Percentiles rank a stretch among this genome's conserved stretches.
Conservation (phyloP, 352 stramenopile species). For the Pythium sukuiense region DNA sequence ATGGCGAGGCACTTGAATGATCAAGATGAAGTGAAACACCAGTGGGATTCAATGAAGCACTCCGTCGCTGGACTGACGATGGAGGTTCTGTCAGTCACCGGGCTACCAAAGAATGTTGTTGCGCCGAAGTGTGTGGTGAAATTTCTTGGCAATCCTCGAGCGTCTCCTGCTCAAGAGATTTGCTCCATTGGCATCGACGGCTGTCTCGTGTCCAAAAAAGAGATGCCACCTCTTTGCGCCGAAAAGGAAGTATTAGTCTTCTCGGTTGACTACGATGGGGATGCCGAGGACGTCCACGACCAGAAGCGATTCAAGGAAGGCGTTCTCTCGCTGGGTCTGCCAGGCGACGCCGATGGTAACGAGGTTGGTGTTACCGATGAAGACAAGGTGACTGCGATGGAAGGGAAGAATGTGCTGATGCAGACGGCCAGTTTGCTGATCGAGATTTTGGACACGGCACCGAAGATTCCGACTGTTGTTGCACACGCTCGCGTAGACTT, state of each 20-base stretch:
- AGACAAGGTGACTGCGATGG: constrained; percentile 1
- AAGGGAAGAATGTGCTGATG: constrained; percentile 32
- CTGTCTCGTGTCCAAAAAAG: constrained; percentile 9
- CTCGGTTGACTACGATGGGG: constrained; percentile 4
- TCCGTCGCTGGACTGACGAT: constrained; percentile 42
- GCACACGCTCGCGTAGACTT: constrained; percentile 58
- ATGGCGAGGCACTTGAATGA: constrained; percentile 40
- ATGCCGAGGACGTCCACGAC: constrained; percentile 31
- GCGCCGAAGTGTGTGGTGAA: constrained; percentile 45
- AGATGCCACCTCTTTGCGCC: background rate
- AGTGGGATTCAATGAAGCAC: constrained; percentile 39
- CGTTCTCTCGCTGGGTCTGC: background rate
- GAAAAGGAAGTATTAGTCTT: constrained; percentile 1
- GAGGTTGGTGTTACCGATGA: constrained; percentile 12
- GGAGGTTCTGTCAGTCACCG: constrained; percentile 46
- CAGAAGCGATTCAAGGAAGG: constrained; percentile 18
- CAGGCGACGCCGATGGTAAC: background rate
- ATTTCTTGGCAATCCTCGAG: constrained; percentile 39
- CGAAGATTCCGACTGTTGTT: constrained; percentile 21
- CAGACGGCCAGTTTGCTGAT: constrained; percentile 50
- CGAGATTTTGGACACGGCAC: constrained; percentile 39
- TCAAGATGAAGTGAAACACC: constrained; percentile 16
- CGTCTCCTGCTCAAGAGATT: background rate
- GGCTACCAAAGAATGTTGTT: constrained; percentile 35
- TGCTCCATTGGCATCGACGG: constrained; percentile 6